Evolutionary conservation across 2,329 filamentous ascomycete species (phyloP).

Genomic region (Sarocladium brachiariae): DNA sequence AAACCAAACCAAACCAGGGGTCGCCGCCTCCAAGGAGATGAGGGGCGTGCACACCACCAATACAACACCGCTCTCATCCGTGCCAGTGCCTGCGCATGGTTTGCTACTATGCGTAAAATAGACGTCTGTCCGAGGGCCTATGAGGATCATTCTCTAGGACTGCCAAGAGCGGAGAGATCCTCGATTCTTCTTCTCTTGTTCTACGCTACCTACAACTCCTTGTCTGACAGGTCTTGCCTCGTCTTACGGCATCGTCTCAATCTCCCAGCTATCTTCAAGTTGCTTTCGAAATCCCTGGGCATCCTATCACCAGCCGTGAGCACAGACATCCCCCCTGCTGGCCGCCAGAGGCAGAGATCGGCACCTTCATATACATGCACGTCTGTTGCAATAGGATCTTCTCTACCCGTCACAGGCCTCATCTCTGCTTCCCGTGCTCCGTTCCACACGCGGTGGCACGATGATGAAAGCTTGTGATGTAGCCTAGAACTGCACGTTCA

Average conservation of each 20-base stretch:
- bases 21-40: conserved; percentile 10
- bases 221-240: too few species aligned
- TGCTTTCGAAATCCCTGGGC: too few species aligned
- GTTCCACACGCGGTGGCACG: neutral
- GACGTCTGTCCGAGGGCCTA: too few species aligned
- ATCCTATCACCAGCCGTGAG: neutral
- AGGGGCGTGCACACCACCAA: conserved; percentile 8
- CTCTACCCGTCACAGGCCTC: neutral
- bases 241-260: too few species aligned
- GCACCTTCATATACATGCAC: neutral
- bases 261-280: too few species aligned
- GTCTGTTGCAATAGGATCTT: conserved; percentile 2
- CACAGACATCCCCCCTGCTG: neutral
- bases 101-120: too few species aligned
- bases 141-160: too few species aligned
- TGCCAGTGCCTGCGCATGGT: too few species aligned
- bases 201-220: too few species aligned
- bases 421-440: neutral
- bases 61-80: conserved; percentile 2
- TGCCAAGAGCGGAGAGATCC: too few species aligned
- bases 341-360: neutral
- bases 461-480: conserved; percentile 5
- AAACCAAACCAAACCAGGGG: conserved; percentile 17
- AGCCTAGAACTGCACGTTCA: neutral
- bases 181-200: too few species aligned